Evolutionary conservation across 2,329 filamentous ascomycete species (phyloP), one percentile per base, ranked within the genome.

Genomic region (Aspergillus fischeri): DNA sequence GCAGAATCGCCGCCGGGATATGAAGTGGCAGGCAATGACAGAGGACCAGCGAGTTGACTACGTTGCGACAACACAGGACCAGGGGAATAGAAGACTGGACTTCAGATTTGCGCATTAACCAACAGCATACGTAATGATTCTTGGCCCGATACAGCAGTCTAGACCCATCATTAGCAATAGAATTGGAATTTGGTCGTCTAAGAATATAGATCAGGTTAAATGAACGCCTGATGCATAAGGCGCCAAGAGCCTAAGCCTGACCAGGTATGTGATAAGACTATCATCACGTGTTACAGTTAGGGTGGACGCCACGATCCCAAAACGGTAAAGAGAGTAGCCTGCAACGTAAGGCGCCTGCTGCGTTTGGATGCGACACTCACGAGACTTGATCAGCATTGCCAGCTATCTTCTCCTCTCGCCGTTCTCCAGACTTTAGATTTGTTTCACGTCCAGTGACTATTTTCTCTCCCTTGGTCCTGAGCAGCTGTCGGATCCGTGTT

Each of bases 61-160:
- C 52, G 56, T 72, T 32, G 62, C 58, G 28, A 69, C 64, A 2
- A 73, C 70, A 2, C 67, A 56, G 29, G 71, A 73, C 11, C 60
- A 69, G 49, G 73, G 72, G 9, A 73, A 69, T 51, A 70, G 68
- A 55, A 60, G 73, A 25, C 49, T 74, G 32, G 73, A 74, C 56
- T 75, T 74, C 56, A 61, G 70, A 32, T 74, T 75, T 58, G 68
- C 66, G 2, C 67, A 71, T 59, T 70, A 54, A 62, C 29, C 14
- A 24, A 42, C 24, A 41, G 29, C 27, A 21, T 42, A 24, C 44
- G 49, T 53, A 24, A 55, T 55, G 32, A 17, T 10, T 51, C 49
- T 35, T 38, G 29, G 49, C 49, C 49, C 27, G 4, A 45, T 10
- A 47, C 21, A 45, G 42, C 21, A 10, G 8, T 47, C 24, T 3